Percentiles rank a stretch among this genome's conserved stretches.
These are phyloP conservation scores for Clonostachys byssicola DNA, from an alignment of 2,329 filamentous ascomycete genomes.

Conservation along the genomic window DNA sequence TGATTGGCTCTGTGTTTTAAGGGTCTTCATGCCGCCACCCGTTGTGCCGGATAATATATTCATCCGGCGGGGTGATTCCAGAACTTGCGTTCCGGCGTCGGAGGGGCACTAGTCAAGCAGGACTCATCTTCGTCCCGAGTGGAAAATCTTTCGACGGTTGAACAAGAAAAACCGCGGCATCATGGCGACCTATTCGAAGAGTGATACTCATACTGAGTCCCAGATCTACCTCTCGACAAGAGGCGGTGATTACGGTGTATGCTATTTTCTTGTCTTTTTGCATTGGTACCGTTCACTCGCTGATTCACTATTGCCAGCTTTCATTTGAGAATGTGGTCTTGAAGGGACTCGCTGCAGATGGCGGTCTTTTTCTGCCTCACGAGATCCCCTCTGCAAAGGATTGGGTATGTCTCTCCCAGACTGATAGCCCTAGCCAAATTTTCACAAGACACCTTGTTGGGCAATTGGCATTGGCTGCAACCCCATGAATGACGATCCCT, in stretches of 20 bases:
- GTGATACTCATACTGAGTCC: slow-evolving; percentile 32
- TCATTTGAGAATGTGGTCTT: slow-evolving; percentile 90
- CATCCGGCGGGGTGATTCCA: too few relatives aligned
- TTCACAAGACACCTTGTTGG: too few relatives aligned
- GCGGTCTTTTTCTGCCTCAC: slow-evolving; percentile 86
- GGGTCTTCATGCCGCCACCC: too few relatives aligned
- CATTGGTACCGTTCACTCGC: not conserved
- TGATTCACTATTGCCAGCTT: slow-evolving; percentile 43
- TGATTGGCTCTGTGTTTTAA: too few relatives aligned
- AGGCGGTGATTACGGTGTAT: slow-evolving; percentile 44
- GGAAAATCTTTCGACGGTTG: too few relatives aligned
- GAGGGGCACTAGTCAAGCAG: too few relatives aligned
- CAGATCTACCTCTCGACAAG: slow-evolving; percentile 48
- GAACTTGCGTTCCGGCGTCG: too few relatives aligned
- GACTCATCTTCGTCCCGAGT: too few relatives aligned
- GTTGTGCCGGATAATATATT: too few relatives aligned
- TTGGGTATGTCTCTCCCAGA: not conserved
- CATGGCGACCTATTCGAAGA: not conserved
- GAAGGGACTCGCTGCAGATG: slow-evolving; percentile 82
- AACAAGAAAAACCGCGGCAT: not conserved
- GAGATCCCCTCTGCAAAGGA: slow-evolving; percentile 58
- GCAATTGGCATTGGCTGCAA: too few relatives aligned
- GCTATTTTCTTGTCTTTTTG: slow-evolving; percentile 5
- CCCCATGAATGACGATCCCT: too few relatives aligned
- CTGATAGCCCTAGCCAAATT: too few relatives aligned